Conservation (phyloP, 164 flowering plant species). For the Magnolia kwangsiensis region DNA sequence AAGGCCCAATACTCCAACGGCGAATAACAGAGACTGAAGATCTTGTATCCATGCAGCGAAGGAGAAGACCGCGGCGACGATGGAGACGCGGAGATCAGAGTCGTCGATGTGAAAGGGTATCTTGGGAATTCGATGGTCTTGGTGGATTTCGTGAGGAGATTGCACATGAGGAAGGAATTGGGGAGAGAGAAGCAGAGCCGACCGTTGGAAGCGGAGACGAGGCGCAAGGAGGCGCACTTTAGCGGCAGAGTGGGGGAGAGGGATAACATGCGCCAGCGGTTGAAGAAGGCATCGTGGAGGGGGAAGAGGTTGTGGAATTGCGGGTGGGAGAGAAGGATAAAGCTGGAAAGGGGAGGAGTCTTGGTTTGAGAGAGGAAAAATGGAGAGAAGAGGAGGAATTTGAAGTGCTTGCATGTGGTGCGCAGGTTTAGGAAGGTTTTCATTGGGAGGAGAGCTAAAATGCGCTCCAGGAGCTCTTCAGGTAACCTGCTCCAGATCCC, state of each 20-base stretch:
- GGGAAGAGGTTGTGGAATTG: constrained; percentile 32
- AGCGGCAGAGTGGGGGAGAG: constrained; percentile 27
- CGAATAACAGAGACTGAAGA: constrained; percentile 14
- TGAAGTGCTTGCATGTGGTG: constrained; percentile 66
- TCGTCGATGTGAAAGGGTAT: constrained; percentile 37
- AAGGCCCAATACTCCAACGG: constrained; percentile 24
- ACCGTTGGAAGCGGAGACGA: constrained; percentile 53
- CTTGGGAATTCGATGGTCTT: constrained; percentile 37
- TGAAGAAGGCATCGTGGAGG: constrained; percentile 39
- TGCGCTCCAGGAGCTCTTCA: constrained; percentile 47
- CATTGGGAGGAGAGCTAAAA: constrained; percentile 57
- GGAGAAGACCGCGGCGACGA: constrained; percentile 7
- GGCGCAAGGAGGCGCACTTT: constrained; percentile 16
- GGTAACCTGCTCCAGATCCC: constrained; percentile 62
- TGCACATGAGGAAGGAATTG: constrained; percentile 48
- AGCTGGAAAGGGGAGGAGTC: constrained; percentile 33
- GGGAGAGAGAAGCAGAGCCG: constrained; percentile 59
- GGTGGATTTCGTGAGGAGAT: constrained; percentile 40
- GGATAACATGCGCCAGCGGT: constrained; percentile 43
- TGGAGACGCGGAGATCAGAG: constrained; percentile 20
- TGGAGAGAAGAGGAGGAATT: constrained; percentile 53
- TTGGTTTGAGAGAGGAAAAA: constrained; percentile 33
- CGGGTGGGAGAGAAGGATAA: constrained; percentile 66
- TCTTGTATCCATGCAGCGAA: constrained; percentile 17
- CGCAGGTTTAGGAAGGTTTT: constrained; percentile 43